phyloP scores from a whole-genome alignment of 768 basidiomycete genomes.

The Fistulinella prunicolor region DNA sequence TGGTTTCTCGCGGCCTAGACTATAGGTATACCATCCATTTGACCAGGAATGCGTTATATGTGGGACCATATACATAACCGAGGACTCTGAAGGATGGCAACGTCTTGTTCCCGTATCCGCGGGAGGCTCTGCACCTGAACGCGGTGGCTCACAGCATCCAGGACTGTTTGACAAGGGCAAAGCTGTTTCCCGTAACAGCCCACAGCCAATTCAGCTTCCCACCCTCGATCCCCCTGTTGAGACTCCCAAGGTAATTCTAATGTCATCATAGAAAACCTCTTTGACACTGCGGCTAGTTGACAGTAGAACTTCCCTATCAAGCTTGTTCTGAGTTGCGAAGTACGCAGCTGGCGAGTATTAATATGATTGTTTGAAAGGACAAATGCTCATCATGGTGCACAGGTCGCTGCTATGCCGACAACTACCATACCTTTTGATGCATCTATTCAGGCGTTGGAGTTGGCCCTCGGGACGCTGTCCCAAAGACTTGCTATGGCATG shows the following conservation, averaged over 20 bases:
- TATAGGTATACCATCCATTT: slow-evolving; percentile 3
- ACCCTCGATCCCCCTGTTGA: slow-evolving; percentile 31
- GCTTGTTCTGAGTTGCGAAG: slow-evolving; percentile 14
- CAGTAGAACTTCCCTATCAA: slow-evolving; percentile 16
- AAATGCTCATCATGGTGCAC: slow-evolving; percentile 4
- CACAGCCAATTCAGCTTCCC: slow-evolving; percentile 32
- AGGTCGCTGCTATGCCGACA: slow-evolving; percentile 19
- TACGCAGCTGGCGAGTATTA: slow-evolving; percentile 16
- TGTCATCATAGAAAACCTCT: background rate
- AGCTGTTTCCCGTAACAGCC: slow-evolving; percentile 18
- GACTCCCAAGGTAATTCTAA: slow-evolving; percentile 27
- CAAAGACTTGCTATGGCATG: slow-evolving; percentile 47
- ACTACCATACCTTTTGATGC: slow-evolving; percentile 17
- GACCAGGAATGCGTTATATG: slow-evolving; percentile 78
- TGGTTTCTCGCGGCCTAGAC: background rate
- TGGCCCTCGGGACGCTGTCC: slow-evolving; percentile 50
- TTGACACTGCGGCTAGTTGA: slow-evolving; percentile 19
- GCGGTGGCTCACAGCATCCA: slow-evolving; percentile 5
- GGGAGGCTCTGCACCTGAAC: slow-evolving; percentile 2
- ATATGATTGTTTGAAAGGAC: background rate
- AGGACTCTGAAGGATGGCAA: slow-evolving; percentile 52
- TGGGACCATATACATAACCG: slow-evolving; percentile 54
- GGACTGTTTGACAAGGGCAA: slow-evolving; percentile 11
- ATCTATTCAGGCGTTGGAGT: slow-evolving; percentile 49
- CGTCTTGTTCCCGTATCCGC: slow-evolving; percentile 36